phyloP scores from a whole-genome alignment of 176 grass and related monocot genomes.

The Carex myosuroides region DNA sequence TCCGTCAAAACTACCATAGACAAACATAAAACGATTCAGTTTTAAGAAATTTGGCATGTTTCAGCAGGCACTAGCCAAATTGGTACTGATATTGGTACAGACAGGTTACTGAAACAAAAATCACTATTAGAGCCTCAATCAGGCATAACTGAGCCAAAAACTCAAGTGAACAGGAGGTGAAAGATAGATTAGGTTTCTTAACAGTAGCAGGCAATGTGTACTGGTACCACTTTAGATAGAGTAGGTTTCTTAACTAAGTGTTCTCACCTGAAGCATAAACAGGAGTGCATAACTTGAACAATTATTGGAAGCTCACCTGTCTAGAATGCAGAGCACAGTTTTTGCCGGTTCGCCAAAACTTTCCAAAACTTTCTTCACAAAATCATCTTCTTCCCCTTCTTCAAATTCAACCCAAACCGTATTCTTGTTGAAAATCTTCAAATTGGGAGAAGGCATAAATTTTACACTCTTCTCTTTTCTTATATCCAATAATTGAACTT shows the following conservation, averaged over 20 bases:
- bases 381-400: conserved; percentile 58
- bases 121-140: not conserved
- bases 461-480: conserved; percentile 65
- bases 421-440: conserved; percentile 68
- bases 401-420: conserved; percentile 52
- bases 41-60: not conserved
- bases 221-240: not conserved
- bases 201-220: not conserved
- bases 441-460: conserved; percentile 78
- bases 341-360: conserved; percentile 57
- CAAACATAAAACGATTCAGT: not conserved
- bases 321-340: conserved; percentile 80
- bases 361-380: conserved; percentile 42
- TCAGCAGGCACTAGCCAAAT: not conserved
- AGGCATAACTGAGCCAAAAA: conserved; percentile 5
- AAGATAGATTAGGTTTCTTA: no score
- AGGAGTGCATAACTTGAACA: not conserved
- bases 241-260: not conserved
- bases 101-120: not conserved
- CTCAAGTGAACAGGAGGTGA: not conserved
- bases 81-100: not conserved
- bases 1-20: conserved; percentile 96
- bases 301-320: conserved; percentile 57
- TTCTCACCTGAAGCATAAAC: not conserved
- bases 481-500: conserved; percentile 82